Conservation (phyloP, 2,329 filamentous ascomycete species). For the Metarhizium album region DNA sequence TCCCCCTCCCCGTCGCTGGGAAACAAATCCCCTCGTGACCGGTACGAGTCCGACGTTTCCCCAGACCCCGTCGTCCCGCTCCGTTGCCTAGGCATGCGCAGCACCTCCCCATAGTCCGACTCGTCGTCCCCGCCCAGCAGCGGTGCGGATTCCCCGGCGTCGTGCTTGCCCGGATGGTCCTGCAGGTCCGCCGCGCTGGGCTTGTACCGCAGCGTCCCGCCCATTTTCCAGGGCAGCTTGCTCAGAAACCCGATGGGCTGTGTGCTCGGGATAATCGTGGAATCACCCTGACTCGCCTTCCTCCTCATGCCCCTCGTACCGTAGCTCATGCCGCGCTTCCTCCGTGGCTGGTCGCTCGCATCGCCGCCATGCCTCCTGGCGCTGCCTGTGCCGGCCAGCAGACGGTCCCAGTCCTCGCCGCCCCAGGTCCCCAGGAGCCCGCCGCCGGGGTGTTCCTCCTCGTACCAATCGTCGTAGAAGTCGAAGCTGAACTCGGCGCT, state of each 20-base stretch:
- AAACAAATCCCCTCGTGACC: slow-evolving; percentile 82
- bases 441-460: slow-evolving; percentile 37
- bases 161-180: slow-evolving; percentile 60
- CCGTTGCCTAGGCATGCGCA: slow-evolving; percentile 37
- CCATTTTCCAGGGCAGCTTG: slow-evolving; percentile 74
- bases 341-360: slow-evolving; percentile 50
- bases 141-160: slow-evolving; percentile 54
- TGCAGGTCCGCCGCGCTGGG: slow-evolving; percentile 85
- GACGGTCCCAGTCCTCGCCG: slow-evolving; percentile 72
- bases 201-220: slow-evolving; percentile 73
- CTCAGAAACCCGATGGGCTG: slow-evolving; percentile 78
- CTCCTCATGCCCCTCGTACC: slow-evolving; percentile 51
- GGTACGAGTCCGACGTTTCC: slow-evolving; percentile 73
- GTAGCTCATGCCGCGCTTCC: slow-evolving; percentile 83
- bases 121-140: slow-evolving; percentile 38
- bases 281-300: slow-evolving; percentile 53
- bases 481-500: slow-evolving; percentile 81
- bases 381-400: slow-evolving; percentile 60
- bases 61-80: slow-evolving; percentile 73
- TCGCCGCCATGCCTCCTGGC: slow-evolving; percentile 26
- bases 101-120: slow-evolving; percentile 17
- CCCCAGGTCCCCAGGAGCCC: slow-evolving; percentile 64
- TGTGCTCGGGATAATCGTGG: slow-evolving; percentile 82
- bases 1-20: slow-evolving; percentile 78
- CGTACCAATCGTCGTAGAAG: slow-evolving; percentile 97